Evolutionary conservation across 805 yeast species (phyloP).

Genomic region (Kodamaea kaohsiungensis): DNA sequence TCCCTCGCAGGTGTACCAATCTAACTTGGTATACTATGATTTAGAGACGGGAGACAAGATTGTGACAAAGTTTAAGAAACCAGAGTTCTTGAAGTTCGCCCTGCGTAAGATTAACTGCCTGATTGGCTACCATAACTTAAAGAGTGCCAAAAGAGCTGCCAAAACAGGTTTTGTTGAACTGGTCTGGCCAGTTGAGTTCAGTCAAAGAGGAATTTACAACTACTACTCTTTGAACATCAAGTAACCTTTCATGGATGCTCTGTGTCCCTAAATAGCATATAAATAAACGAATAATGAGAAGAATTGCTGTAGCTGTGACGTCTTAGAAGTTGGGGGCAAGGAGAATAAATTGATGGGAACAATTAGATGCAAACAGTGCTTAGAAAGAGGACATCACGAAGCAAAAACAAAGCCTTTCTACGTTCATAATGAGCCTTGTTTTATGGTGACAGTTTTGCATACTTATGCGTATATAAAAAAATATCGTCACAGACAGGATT

Average conservation of each 20-base stretch:
- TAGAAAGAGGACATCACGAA: no score
- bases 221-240: slow-evolving; percentile 56
- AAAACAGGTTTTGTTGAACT: slow-evolving; percentile 33
- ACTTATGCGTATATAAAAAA: slow-evolving; percentile 20
- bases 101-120: slow-evolving; percentile 56
- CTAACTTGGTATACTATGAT: slow-evolving; percentile 58
- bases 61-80: slow-evolving; percentile 44
- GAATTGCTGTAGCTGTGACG: no score
- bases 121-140: slow-evolving; percentile 48
- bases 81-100: slow-evolving; percentile 53
- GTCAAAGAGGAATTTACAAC: slow-evolving; percentile 56
- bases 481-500: slow-evolving; percentile 51
- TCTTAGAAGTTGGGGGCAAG: no score
- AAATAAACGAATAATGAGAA: not conserved
- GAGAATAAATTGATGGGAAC: no score
- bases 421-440: no score
- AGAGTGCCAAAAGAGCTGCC: slow-evolving; percentile 31
- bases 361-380: no score
- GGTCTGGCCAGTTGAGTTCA: slow-evolving; percentile 55
- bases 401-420: no score
- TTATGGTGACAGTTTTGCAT: no score
- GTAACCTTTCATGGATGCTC: slow-evolving; percentile 11
- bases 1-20: slow-evolving; percentile 11
- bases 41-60: slow-evolving; percentile 63
- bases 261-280: not conserved